Evolutionary conservation across 805 yeast genomes (phyloP).

Genomic region (Vanderwaltozyma verrucispora): DNA sequence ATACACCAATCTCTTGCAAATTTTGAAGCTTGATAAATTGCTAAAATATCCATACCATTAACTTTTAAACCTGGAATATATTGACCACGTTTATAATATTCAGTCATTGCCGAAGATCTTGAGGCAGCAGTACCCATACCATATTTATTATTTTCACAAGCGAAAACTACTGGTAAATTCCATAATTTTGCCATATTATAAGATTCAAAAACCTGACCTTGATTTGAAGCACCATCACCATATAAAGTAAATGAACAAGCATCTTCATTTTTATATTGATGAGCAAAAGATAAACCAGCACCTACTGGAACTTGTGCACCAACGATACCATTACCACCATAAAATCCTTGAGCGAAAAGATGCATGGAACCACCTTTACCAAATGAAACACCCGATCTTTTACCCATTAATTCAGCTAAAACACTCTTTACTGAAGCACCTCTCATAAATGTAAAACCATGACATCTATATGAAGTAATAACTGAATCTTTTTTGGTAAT

Average conservation of each 20-base stretch:
- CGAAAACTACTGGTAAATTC: conserved; percentile 89
- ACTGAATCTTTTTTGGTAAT: conserved; percentile 75
- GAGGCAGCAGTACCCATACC: conserved; percentile 99
- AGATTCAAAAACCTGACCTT: conserved; percentile 97
- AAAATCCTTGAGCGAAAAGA: conserved; percentile 90
- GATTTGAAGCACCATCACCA: conserved; percentile 99
- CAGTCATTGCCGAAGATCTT: conserved; percentile 93
- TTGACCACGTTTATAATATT: conserved; percentile 98
- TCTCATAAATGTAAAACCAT: conserved; percentile 95
- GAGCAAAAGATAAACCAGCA: conserved; percentile 97
- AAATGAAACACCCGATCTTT: conserved; percentile 85
- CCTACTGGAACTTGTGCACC: conserved; percentile 99
- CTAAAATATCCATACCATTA: conserved; percentile 97
- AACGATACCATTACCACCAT: conserved; percentile 99
- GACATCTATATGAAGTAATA: conserved; percentile 97
- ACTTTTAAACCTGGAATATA: conserved; percentile 97
- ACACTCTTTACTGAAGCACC: conserved; percentile 88
- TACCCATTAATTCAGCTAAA: conserved; percentile 94
- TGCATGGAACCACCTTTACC: conserved; percentile 99
- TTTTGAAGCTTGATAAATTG: conserved; percentile 90
- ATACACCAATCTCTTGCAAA: conserved; percentile 95
- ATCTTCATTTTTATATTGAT: conserved; percentile 77
- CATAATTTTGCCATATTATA: conserved; percentile 99
- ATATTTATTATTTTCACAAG: conserved; percentile 98
- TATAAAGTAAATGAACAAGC: conserved; percentile 80